These are phyloP conservation scores for Penicillium cataractarum DNA, from an alignment of 495 filamentous ascomycete species.

Conservation along the genomic window DNA sequence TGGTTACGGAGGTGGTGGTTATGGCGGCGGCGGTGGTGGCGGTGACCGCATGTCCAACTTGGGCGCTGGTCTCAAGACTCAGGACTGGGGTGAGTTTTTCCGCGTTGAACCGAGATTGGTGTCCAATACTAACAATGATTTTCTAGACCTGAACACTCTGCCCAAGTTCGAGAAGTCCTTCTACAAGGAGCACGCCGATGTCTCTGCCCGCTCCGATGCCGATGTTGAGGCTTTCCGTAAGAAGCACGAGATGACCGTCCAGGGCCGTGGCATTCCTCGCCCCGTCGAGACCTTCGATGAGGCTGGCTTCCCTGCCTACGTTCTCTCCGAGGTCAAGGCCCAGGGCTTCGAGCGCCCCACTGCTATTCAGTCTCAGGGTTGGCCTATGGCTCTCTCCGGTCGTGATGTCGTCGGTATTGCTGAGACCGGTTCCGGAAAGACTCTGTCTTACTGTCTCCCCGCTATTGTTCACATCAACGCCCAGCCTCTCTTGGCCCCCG, in stretches of 20 bases:
- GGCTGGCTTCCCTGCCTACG: conserved; percentile 93
- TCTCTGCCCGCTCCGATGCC: conserved; percentile 69
- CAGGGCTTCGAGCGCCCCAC: conserved; percentile 93
- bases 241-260: conserved; percentile 76
- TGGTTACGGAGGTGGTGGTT: conserved; percentile 55
- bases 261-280: conserved; percentile 79
- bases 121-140: conserved; percentile 30
- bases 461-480: conserved; percentile 99
- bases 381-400: conserved; percentile 98
- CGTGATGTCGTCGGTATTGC: conserved; percentile 99
- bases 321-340: conserved; percentile 97
- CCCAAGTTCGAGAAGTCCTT: conserved; percentile 99
- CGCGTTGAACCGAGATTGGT: not conserved
- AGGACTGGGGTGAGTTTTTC: conserved; percentile 74
- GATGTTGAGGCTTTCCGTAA: conserved; percentile 88
- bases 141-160: conserved; percentile 69
- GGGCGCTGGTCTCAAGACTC: conserved; percentile 80
- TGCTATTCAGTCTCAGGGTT: conserved; percentile 96
- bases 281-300: conserved; percentile 97
- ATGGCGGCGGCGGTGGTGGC: conserved; percentile 49
- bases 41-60: conserved; percentile 95
- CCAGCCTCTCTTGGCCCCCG: conserved; percentile 94
- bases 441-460: conserved; percentile 95
- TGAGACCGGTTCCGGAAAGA: conserved; percentile 99
- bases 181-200: conserved; percentile 90